Evolutionary conservation across 2,329 filamentous ascomycete species (phyloP).

Genomic region (Pyrenochaeta sp.): DNA sequence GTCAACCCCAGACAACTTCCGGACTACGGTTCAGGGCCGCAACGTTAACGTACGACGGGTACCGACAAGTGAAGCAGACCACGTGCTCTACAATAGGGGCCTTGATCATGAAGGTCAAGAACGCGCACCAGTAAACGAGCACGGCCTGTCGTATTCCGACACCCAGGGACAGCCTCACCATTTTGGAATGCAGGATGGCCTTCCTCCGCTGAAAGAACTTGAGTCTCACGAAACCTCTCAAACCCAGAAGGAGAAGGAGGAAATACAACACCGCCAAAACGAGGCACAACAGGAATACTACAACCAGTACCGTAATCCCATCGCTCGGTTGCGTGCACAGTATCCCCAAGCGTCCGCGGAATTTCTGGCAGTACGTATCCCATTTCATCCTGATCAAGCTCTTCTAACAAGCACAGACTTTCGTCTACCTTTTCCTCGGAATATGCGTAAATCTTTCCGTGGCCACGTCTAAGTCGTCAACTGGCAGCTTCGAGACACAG

Average conservation of each 20-base stretch:
- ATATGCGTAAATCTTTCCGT: conserved; percentile 61
- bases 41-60: conserved; percentile 23
- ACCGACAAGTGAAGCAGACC: conserved; percentile 17
- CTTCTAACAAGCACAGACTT: conserved; percentile 24
- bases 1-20: conserved; percentile 13
- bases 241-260: conserved; percentile 48
- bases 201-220: conserved; percentile 48
- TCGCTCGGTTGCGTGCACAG: conserved; percentile 61
- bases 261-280: conserved; percentile 52
- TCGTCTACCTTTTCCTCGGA: conserved; percentile 52
- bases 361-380: conserved; percentile 55
- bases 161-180: conserved; percentile 20
- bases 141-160: conserved; percentile 26
- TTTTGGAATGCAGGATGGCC: conserved; percentile 57
- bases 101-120: conserved; percentile 13
- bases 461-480: conserved; percentile 56
- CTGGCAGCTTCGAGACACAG: conserved; percentile 40
- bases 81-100: conserved; percentile 10
- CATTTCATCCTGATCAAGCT: conserved; percentile 32
- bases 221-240: conserved; percentile 36
- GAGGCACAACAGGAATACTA: conserved; percentile 56
- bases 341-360: conserved; percentile 64
- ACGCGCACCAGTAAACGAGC: conserved; percentile 34
- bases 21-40: conserved; percentile 20
- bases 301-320: conserved; percentile 60